Percentiles rank a stretch among this genome's conserved stretches.
phyloP scores from a whole-genome alignment of 352 stramenopile genomes.

The Phytophthora aleatoria region DNA sequence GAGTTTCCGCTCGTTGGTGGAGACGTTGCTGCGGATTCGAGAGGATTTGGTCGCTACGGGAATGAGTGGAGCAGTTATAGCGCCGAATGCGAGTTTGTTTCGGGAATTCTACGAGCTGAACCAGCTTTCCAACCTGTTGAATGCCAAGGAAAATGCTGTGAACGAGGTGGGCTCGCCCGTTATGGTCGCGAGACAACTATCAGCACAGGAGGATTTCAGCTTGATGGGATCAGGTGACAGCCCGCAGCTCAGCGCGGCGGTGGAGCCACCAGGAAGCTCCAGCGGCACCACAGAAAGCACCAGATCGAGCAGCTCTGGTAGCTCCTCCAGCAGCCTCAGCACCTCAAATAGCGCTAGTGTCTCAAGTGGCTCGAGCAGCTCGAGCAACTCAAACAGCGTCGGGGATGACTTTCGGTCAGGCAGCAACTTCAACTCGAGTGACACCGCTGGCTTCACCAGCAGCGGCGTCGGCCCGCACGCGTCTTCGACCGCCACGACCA shows the following conservation, averaged over 20 bases:
- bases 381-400: constrained; percentile 22
- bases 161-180: constrained; percentile 13
- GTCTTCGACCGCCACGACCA: constrained; percentile 37
- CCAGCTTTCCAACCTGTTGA: constrained; percentile 27
- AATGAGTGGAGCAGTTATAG: constrained; percentile 2
- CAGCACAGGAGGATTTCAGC: constrained; percentile 16
- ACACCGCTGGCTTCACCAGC: constrained; percentile 28
- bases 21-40: constrained; percentile 37
- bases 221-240: constrained; percentile 14
- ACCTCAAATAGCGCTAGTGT: constrained; percentile 4
- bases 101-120: constrained; percentile 35
- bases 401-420: constrained; percentile 12
- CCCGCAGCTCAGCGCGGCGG: constrained; percentile 4
- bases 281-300: constrained; percentile 1
- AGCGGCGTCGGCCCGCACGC: constrained; percentile 28
- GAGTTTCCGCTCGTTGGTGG: constrained; percentile 37
- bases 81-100: constrained; percentile 35
- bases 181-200: constrained; percentile 25
- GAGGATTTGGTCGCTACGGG: constrained; percentile 20
- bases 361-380: constrained; percentile 4
- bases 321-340: neutral
- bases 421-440: constrained; percentile 25
- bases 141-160: constrained; percentile 4
- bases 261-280: constrained; percentile 14
- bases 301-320: neutral